Conservation (phyloP, 331 rosid genomes). For the Malus hybrid region DNA sequence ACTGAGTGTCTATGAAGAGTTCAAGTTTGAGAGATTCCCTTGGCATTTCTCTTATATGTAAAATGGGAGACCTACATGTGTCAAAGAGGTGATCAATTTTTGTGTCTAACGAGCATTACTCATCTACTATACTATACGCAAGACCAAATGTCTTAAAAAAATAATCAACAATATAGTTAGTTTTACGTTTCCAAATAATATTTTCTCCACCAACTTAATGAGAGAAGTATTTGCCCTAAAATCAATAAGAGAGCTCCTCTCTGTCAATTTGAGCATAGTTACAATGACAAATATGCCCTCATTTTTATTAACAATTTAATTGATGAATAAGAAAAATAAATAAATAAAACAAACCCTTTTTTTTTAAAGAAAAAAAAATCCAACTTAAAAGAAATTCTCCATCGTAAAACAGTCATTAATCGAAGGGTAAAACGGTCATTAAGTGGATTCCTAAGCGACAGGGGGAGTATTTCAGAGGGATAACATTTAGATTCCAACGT, state of each 20-base stretch:
- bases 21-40: too few species aligned
- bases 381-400: not conserved
- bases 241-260: not conserved
- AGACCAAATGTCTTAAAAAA: too few species aligned
- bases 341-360: too few species aligned
- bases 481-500: conserved; percentile 6
- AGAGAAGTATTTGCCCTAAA: not conserved
- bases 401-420: not conserved
- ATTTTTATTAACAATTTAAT: not conserved
- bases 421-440: not conserved
- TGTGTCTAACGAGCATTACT: not conserved
- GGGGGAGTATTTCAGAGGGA: not conserved
- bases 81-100: not conserved
- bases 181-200: not conserved
- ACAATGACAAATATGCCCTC: not conserved
- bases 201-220: too few species aligned
- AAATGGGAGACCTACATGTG: not conserved
- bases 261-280: not conserved
- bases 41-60: too few species aligned
- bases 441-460: not conserved
- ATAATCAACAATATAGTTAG: too few species aligned
- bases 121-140: not conserved
- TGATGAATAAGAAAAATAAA: not conserved
- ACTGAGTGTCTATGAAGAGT: too few species aligned
- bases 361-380: not conserved